These are phyloP conservation scores for Tetradesmus lagerheimii DNA, from an alignment of 139 green algal genomes.

Conservation along the genomic window DNA sequence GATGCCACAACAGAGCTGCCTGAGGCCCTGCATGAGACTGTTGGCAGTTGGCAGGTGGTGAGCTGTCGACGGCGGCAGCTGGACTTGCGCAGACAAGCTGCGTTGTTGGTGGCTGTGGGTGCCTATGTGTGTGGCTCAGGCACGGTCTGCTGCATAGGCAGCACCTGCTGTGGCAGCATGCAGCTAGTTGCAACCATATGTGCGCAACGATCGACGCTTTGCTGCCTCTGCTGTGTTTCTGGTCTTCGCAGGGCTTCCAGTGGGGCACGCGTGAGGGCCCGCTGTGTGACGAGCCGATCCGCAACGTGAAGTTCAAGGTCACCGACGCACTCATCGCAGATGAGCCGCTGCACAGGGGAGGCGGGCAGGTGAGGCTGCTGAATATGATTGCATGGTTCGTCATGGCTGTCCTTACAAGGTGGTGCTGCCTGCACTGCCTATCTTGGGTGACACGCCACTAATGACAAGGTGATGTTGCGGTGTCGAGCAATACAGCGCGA, in stretches of 20 bases:
- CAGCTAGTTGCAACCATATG: neutral
- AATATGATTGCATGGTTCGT: too few species aligned
- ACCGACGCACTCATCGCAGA: slow-evolving; percentile 76
- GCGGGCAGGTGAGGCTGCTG: slow-evolving; percentile 87
- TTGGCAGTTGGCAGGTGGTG: too few species aligned
- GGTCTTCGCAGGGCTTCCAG: slow-evolving; percentile 91
- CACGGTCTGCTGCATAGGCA: too few species aligned
- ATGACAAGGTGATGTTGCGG: too few species aligned
- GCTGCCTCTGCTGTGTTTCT: neutral
- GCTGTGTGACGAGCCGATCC: slow-evolving; percentile 98
- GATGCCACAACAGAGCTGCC: too few species aligned
- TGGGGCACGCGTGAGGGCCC: slow-evolving; percentile 97
- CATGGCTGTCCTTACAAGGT: too few species aligned
- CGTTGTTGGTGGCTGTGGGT: too few species aligned
- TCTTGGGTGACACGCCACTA: neutral
- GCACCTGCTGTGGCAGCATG: neutral
- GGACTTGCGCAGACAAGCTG: too few species aligned
- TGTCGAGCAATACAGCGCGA: too few species aligned
- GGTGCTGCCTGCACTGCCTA: neutral
- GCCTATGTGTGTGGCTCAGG: too few species aligned
- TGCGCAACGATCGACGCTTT: neutral
- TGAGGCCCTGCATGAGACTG: too few species aligned
- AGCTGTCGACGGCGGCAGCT: too few species aligned
- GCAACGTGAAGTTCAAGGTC: slow-evolving; percentile 98
- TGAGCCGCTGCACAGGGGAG: slow-evolving; percentile 87